phyloP scores from a whole-genome alignment of 116 monocot genomes.

The Iris pallida region DNA sequence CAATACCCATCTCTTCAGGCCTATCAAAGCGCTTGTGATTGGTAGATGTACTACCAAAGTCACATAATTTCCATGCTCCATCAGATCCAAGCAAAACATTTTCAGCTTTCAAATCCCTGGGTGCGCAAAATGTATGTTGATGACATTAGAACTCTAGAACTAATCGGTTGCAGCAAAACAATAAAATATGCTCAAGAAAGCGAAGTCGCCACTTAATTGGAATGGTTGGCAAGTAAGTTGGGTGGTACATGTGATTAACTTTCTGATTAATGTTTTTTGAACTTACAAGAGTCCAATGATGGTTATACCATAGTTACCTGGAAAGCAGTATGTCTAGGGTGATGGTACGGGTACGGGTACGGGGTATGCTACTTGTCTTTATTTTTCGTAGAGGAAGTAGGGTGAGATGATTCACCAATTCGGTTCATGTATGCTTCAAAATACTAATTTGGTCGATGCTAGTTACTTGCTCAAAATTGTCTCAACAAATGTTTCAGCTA shows the following conservation, averaged over 20 bases:
- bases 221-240: not conserved
- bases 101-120: slow-evolving; percentile 95
- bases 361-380: too few relatives aligned
- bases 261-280: not conserved
- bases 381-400: too few relatives aligned
- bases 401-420: too few relatives aligned
- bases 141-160: not conserved
- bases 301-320: not conserved
- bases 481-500: too few relatives aligned
- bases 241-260: not conserved
- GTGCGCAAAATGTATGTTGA: not conserved
- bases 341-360: too few relatives aligned
- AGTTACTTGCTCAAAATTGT: too few relatives aligned
- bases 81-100: slow-evolving; percentile 89
- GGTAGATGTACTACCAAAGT: slow-evolving; percentile 94
- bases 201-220: not conserved
- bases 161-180: too few relatives aligned
- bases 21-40: slow-evolving; percentile 92
- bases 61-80: slow-evolving; percentile 95
- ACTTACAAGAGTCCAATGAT: not conserved
- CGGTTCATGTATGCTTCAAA: too few relatives aligned
- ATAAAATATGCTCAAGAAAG: not conserved
- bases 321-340: too few relatives aligned
- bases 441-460: too few relatives aligned
- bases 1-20: slow-evolving; percentile 98